Evolutionary conservation across 352 stramenopile genomes (phyloP), one percentile per base, ranked within the genome.

Genomic region (Ophiocytium majus): DNA sequence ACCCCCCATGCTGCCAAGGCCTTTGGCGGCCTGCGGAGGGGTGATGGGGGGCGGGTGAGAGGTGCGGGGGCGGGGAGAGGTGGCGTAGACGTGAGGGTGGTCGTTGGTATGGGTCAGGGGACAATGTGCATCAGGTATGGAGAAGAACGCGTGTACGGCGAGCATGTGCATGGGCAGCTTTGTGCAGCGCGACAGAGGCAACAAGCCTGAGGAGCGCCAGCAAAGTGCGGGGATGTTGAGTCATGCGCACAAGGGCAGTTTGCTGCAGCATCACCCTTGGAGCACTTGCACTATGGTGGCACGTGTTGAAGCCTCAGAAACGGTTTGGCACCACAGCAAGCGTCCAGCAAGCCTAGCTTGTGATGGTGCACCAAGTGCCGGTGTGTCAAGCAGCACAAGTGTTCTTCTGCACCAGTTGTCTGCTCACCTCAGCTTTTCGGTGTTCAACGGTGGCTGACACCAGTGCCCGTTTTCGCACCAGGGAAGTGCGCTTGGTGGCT

Each of bases 381-480:
- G n/a, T n/a, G n/a, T n/a, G n/a, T 57, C 14, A 57, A 57, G 43
- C 43, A 57, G 5, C 43, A 14, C 14, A 5, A 57, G 14, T 76
- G 5, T 17, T 76, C 64, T 37, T 76, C 5, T 76, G 64, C 34
- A 5, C 31, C 37, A 50, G 5, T 49, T 32, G 1, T 17, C 10
- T 31, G 9, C 75, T 9, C 32, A 81, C 75, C 75, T 81, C 75
- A 49, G 1, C 5, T 9, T 50, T 50, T 33, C 36, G 31, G 14
- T 50, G 75, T 17, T 37, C 19, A 10, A 37, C 34, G 9, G 5
- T 50, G 36, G 19, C 31, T 57, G 19, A 43, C 32, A 84, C 81
- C 64, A 88, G 76, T 28, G 49, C 33, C 28, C 76, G 75, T 75
- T 88, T 88, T 57, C 78, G 76, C n/a, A 86, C 81, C 31, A 88